Conservation (phyloP, 139 green algal genomes). For the Picochlorum sp. region DNA sequence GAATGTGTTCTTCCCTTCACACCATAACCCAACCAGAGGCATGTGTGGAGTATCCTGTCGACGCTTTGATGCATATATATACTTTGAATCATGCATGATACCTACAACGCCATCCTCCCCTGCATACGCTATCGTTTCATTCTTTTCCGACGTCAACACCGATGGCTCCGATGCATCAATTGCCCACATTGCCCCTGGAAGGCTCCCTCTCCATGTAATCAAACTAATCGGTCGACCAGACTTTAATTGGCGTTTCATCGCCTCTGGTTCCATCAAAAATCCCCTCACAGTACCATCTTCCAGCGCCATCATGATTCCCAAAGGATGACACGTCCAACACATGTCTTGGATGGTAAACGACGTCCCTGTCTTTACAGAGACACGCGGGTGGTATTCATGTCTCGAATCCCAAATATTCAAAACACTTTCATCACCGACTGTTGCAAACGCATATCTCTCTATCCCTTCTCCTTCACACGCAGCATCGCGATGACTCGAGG, state of each 20-base stretch:
- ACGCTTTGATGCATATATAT: background rate
- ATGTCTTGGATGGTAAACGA: constrained; percentile 11
- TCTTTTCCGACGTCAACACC: background rate
- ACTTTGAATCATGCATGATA: constrained; percentile 9
- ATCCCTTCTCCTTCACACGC: constrained; percentile 1
- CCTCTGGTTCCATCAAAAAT: constrained; percentile 10
- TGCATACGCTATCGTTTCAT: constrained; percentile 20
- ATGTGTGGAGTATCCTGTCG: constrained; percentile 3
- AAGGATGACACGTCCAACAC: constrained; percentile 11
- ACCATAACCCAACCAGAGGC: background rate
- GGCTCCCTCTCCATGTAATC: constrained; percentile 10
- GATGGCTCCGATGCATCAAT: background rate
- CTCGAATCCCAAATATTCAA: constrained; percentile 26
- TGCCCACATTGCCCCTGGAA: constrained; percentile 2
- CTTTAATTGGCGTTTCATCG: background rate
- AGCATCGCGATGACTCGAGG: background rate
- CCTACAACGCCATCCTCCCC: constrained; percentile 30
- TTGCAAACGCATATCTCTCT: constrained; percentile 13
- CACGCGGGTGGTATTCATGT: constrained; percentile 15
- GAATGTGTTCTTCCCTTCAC: background rate
- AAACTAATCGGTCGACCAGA: background rate
- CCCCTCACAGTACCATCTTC: constrained; percentile 25
- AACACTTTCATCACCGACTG: constrained; percentile 19
- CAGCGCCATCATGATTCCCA: constrained; percentile 22
- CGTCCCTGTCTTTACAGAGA: constrained; percentile 14